phyloP scores from a whole-genome alignment of 1,284 basidiomycete genomes.

The Ganoderma lingzhi region DNA sequence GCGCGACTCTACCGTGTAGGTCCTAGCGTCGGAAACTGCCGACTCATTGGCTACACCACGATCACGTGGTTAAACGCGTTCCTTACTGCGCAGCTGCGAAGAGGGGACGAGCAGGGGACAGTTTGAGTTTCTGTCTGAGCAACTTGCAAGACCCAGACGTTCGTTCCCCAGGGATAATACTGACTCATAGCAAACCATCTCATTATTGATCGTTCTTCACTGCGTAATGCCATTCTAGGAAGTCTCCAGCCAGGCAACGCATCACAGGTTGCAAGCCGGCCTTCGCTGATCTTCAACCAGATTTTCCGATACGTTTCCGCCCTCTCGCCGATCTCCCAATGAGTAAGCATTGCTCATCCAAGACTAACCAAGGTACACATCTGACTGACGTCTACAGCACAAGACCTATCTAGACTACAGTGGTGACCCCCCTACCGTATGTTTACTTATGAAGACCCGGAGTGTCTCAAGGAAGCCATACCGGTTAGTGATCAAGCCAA shows the following conservation, averaged over 20 bases:
- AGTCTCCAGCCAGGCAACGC: not conserved
- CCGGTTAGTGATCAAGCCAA: not conserved
- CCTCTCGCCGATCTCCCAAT: not conserved
- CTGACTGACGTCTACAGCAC: not conserved
- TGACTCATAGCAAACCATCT: not conserved
- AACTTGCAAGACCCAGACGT: not conserved
- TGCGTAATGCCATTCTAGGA: not conserved
- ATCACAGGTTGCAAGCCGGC: not conserved
- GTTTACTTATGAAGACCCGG: too few species aligned
- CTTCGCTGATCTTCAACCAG: not conserved
- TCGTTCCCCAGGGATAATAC: not conserved
- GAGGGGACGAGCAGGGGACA: not conserved
- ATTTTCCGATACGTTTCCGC: not conserved
- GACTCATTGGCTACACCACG: constrained; percentile 10
- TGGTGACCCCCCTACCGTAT: too few species aligned
- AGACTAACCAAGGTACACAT: not conserved
- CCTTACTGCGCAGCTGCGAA: not conserved
- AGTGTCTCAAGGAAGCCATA: too few species aligned
- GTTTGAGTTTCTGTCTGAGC: not conserved
- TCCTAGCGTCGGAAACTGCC: constrained; percentile 10
- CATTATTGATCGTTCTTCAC: not conserved
- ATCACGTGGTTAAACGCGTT: constrained; percentile 16
- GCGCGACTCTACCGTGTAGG: not conserved
- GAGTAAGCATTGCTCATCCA: not conserved
- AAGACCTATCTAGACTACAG: not conserved